phyloP scores from a whole-genome alignment of 805 yeast species.

The Starmerella asiatica region DNA sequence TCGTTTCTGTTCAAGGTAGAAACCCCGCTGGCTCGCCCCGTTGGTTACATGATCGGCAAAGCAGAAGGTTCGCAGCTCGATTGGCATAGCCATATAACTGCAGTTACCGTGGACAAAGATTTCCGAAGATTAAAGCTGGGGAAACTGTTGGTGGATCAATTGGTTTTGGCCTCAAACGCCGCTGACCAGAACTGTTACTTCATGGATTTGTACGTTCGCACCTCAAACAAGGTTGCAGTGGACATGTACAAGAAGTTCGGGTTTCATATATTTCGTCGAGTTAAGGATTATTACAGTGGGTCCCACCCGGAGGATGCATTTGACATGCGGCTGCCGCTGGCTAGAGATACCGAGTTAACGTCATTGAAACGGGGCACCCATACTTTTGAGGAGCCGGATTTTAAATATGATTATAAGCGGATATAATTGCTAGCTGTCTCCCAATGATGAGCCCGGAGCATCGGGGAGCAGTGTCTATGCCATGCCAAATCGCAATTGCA shows the following conservation, averaged over 20 bases:
- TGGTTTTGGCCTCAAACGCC: conserved; percentile 62
- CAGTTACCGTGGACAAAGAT: conserved; percentile 75
- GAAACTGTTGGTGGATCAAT: conserved; percentile 55
- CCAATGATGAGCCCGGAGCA: no score
- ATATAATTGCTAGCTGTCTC: conserved; percentile 4
- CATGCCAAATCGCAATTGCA: neutral
- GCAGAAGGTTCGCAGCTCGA: conserved; percentile 74
- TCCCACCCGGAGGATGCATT: conserved; percentile 67
- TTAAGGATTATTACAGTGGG: conserved; percentile 71
- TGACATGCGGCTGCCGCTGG: conserved; percentile 33
- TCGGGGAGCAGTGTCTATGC: neutral
- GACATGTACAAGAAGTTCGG: conserved; percentile 77
- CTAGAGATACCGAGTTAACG: conserved; percentile 24
- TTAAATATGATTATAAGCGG: conserved; percentile 21
- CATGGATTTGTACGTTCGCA: conserved; percentile 82
- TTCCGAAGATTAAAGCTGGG: conserved; percentile 83
- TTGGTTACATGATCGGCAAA: conserved; percentile 71
- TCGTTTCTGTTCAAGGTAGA: conserved; percentile 67
- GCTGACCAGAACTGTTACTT: conserved; percentile 71
- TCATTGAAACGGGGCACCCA: conserved; percentile 21
- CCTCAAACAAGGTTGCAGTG: conserved; percentile 68
- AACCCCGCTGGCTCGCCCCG: conserved; percentile 27
- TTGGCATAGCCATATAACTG: conserved; percentile 96
- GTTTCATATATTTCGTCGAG: conserved; percentile 71
- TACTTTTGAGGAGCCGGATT: conserved; percentile 21